Base-by-base conservation (phyloP, 805 yeast genomes). In the Ogataea methylovora region DNA sequence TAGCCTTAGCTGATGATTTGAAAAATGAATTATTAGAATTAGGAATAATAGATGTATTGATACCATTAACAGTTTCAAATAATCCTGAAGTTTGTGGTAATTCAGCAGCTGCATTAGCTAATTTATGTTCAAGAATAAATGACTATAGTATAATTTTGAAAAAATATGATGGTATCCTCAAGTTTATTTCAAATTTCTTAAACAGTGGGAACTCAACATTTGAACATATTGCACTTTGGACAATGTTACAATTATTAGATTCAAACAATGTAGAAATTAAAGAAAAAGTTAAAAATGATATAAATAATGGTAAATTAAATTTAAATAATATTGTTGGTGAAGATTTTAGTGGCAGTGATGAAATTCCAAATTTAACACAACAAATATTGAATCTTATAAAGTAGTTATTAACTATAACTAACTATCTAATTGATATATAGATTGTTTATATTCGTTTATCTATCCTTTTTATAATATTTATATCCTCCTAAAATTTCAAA, bases 171-270 rank as follows among this genome's bases (percentile, higher is more conserved):
- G 97, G 97, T 37, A 80, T 92, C 39, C 71, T 76, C 41, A 92
- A 87, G 19, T 92, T 92, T 54, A 69, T 92, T 43, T 67, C 76
- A 24, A 67, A 88, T 49, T 92, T 90, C 56, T 67, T 92, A 51
- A 77, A 76, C 41, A 75, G 86, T 50, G 81, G 81, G 27, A 92
- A 88, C 56, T 82, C 94, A 11, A 92, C 97, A 0, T 92, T 92
- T 60, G 97, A 92, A 61, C 98, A 92, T 57, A 92, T 92, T 61
- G 96, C 97, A 1, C 73, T 88, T 40, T 92, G 98, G 98, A 90
- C 96, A 29, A 81, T 88, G 45, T 69, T 90, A 46, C 98, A 92
- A 61, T 70, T 92, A 43, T 71, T 92, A 44, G 98, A 92, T 60
- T 79, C 94, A 40, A 84, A 82, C 48, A 84, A 87, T 52, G 57